These are phyloP conservation scores for Caloboletus inedulis DNA, from an alignment of 1,284 basidiomycete species.

Conservation along the genomic window DNA sequence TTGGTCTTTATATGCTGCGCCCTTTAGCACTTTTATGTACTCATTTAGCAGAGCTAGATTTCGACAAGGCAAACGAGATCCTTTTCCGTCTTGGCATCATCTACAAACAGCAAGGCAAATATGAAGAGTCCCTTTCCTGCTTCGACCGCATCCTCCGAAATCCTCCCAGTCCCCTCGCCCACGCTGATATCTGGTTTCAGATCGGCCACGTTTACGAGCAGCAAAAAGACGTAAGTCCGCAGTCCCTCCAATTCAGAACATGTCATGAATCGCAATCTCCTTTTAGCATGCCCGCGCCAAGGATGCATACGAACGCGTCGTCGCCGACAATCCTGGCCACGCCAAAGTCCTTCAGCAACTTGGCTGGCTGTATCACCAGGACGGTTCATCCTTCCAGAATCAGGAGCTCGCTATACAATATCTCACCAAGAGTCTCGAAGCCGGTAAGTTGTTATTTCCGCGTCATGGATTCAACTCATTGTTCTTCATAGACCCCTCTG, in stretches of 20 bases:
- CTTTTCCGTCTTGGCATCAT: slow-evolving; percentile 98
- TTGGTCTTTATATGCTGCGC: slow-evolving; percentile 36
- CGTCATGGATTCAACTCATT: slow-evolving; percentile 3
- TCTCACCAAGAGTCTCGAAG: slow-evolving; percentile 91
- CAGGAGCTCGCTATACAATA: slow-evolving; percentile 93
- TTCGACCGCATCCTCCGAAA: slow-evolving; percentile 96
- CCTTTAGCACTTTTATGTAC: slow-evolving; percentile 25
- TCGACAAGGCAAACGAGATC: slow-evolving; percentile 99
- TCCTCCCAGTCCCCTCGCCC: slow-evolving; percentile 92
- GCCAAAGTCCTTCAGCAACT: slow-evolving; percentile 98
- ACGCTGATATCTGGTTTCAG: slow-evolving; percentile 99
- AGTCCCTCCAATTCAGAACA: neutral
- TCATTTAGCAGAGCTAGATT: slow-evolving; percentile 64
- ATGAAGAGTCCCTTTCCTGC: slow-evolving; percentile 79
- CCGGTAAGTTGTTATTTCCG: slow-evolving; percentile 53
- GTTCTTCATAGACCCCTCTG: slow-evolving; percentile 69
- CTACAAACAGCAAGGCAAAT: slow-evolving; percentile 98
- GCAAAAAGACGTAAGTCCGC: slow-evolving; percentile 78
- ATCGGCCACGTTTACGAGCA: slow-evolving; percentile 99
- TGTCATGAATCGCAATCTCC: slow-evolving; percentile 4
- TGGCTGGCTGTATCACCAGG: slow-evolving; percentile 96
- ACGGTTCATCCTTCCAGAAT: slow-evolving; percentile 90
- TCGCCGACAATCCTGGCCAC: slow-evolving; percentile 89
- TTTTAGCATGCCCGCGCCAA: slow-evolving; percentile 83
- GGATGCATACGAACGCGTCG: slow-evolving; percentile 96